Evolutionary conservation across 2,329 filamentous ascomycete genomes (phyloP), one percentile per base, ranked within the genome.

Genomic region (Aureobasidium sp.): DNA sequence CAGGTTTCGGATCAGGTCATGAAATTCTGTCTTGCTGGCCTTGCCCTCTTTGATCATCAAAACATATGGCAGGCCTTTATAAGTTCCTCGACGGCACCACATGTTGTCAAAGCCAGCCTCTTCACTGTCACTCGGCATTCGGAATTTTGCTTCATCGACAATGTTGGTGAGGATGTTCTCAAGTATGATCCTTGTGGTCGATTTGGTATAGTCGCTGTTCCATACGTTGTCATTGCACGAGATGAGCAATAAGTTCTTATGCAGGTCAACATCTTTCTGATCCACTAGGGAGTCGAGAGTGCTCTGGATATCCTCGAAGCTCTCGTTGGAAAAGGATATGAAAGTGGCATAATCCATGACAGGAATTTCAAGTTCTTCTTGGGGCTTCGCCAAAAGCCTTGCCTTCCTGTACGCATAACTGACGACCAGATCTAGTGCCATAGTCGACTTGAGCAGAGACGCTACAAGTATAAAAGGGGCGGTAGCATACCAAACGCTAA

Each of bases 291-390:
- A 81, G 62, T 80, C 76, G 0, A 81, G 72, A 0, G 78, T 80
- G 2, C 73, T 71, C 3, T 69, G 73, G 27, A 79, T 68, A 64
- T 81, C 79, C 5, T 79, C 71, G 7, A 70, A 67, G 0, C 76
- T 79, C 66, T 81, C 78, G 65, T 80, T 81, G 68, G 81, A 81
- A 68, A 79, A 81, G 1, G 79, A 78, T 5, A 81, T 70, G 36
- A 80, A 67, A 34, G 79, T 66, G 2, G 80, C 77, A 70, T 80
- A 56, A 34, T 56, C 42, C 52, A 62, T 62, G 6, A n/a, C 3
- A 7, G 51, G 50, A 2, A n/a, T 2, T 4, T 55, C 26, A 10
- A 3, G 72, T 53, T 73, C 73, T 65, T 81, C 79, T 66, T 81
- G 77, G 9, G 47, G 26, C 6, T 70, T 72, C 0, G 68, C 37